These are phyloP conservation scores for Dunaliella primolecta DNA, from an alignment of 139 green algal genomes.

Conservation along the genomic window DNA sequence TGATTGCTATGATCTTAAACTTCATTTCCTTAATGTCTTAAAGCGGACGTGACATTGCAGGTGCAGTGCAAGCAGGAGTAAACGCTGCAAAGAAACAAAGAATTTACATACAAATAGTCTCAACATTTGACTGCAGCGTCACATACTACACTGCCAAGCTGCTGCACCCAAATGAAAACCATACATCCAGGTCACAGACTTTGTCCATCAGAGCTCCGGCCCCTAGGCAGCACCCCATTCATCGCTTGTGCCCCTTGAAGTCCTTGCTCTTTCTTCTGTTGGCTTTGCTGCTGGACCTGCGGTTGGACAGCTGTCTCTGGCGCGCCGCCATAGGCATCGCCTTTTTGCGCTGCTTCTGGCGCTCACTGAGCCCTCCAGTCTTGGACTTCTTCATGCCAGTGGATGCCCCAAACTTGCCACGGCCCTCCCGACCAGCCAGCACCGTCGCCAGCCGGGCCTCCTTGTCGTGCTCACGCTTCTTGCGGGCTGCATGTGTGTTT, in stretches of 20 bases:
- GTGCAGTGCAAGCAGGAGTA: too few relatives aligned
- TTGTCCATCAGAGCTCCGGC: too few relatives aligned
- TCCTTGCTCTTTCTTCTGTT: conserved; percentile 52
- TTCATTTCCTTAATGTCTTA: too few relatives aligned
- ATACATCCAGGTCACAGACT: too few relatives aligned
- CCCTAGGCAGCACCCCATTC: too few relatives aligned
- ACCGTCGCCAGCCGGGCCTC: conserved; percentile 72
- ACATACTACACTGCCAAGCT: too few relatives aligned
- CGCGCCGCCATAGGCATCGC: conserved; percentile 80
- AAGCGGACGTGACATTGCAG: too few relatives aligned
- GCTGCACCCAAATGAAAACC: too few relatives aligned
- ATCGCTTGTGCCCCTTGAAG: conserved; percentile 69
- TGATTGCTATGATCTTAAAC: too few relatives aligned
- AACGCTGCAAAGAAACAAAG: too few relatives aligned
- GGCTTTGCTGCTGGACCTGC: conserved; percentile 25
- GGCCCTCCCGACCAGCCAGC: conserved; percentile 78
- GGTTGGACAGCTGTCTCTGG: conserved; percentile 55
- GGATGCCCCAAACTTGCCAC: conserved; percentile 72
- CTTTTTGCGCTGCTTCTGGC: conserved; percentile 89
- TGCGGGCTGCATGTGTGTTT: conserved; percentile 7
- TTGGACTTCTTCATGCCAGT: conserved; percentile 82
- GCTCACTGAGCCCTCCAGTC: conserved; percentile 75
- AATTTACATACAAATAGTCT: too few relatives aligned
- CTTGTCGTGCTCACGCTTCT: conserved; percentile 72
- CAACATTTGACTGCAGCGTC: too few relatives aligned